These are phyloP conservation scores for Pseudogymnoascus pannorum DNA, from an alignment of 2,329 filamentous ascomycete genomes.

Conservation along the genomic window DNA sequence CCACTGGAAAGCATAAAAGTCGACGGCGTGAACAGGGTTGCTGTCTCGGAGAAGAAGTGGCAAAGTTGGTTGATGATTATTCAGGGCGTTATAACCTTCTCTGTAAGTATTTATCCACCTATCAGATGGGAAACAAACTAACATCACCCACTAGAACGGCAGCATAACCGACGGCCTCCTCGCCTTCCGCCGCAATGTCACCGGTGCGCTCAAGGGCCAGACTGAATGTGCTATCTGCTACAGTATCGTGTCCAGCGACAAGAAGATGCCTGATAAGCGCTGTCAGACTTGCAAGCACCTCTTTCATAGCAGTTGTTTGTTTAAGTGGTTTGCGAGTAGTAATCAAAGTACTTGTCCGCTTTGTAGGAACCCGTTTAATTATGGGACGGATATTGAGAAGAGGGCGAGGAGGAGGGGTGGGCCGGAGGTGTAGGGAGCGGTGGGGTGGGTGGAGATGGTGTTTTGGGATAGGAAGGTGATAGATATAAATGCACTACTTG, in stretches of 20 bases:
- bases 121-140: not conserved
- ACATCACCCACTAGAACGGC: slow-evolving; percentile 50
- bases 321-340: slow-evolving; percentile 95
- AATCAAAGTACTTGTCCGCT: slow-evolving; percentile 87
- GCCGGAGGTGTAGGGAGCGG: not conserved
- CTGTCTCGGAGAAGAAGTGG: slow-evolving; percentile 88
- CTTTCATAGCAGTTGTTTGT: slow-evolving; percentile 85
- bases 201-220: slow-evolving; percentile 83
- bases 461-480: not conserved
- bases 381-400: slow-evolving; percentile 25
- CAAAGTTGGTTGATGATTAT: slow-evolving; percentile 81
- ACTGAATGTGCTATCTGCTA: slow-evolving; percentile 97
- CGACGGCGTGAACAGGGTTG: slow-evolving; percentile 70
- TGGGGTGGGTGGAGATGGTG: not conserved
- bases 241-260: slow-evolving; percentile 81
- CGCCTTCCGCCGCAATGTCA: slow-evolving; percentile 80
- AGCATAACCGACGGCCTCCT: slow-evolving; percentile 80
- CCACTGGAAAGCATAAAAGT: slow-evolving; percentile 75
- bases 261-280: slow-evolving; percentile 83
- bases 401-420: slow-evolving; percentile 12
- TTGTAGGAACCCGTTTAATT: slow-evolving; percentile 80
- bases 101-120: slow-evolving; percentile 37
- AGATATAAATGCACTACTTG: not conserved
- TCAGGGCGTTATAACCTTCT: slow-evolving; percentile 88
- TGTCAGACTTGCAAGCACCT: slow-evolving; percentile 90